Base-by-base conservation (phyloP, 768 basidiomycete genomes). In the Rhizopogon roseolus region DNA sequence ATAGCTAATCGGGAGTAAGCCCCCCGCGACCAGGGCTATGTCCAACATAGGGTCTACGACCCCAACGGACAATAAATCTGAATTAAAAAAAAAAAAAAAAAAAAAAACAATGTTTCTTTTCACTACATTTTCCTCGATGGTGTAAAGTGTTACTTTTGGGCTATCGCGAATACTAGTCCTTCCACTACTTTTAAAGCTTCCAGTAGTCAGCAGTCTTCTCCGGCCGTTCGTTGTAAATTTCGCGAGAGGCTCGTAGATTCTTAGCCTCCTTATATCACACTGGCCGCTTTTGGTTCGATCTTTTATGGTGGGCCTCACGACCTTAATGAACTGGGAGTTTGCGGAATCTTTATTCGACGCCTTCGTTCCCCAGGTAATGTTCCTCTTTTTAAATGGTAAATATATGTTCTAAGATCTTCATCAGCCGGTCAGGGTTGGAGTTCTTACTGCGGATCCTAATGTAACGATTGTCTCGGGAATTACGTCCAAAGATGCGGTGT, bases 171-270 rank as follows among this genome's bases (percentile, higher is more conserved):
- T 76, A 1, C 11, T 73, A 25, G 54, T 82, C 2, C 62, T 81
- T 8, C 88, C 86, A 0, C 17, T 85, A 13, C 53, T 85, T 0
- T 79, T 81, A 60, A 72, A 72, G 34, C 45, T 87, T 1, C 87
- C 88, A 0, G 49, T 85, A 5, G 49, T 88, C 37, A 73, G 71
- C 17, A 60, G 63, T 8, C 25, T 81, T 19, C 66, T 87, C n/a
- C 76, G 74, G 10, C 87, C 86, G 0, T 85, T 87, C 62, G 71
- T 79, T 0, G 78, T 77, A 0, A 85, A 88, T 65, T 87, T 88
- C 63, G 65, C 84, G 1, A 73, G 76, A 48, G 81, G 82, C 1
- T 63, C 77, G 13, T 85, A 79, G 73, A 81, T 80, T 0, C 25
- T 85, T 17, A 61, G 71, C 5, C 74, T 88, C 14, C 79, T 80